These are phyloP conservation scores for Backusella parvicylindrica DNA, from an alignment of 192 early-diverging fungal genomes.

Conservation along the genomic window DNA sequence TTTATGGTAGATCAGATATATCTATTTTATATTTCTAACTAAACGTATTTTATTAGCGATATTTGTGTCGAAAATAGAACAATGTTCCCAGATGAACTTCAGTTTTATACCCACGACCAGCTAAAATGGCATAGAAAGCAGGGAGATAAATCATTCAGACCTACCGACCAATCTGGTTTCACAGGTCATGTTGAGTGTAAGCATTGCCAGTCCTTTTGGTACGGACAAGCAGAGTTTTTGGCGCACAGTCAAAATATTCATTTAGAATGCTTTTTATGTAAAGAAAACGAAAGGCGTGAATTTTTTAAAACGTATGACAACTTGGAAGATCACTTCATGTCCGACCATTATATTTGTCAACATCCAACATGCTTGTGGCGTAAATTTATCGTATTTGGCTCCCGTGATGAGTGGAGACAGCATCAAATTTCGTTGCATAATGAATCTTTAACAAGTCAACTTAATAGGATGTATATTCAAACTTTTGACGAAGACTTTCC, in stretches of 20 bases:
- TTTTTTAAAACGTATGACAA: neutral
- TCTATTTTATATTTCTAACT: neutral
- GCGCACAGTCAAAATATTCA: neutral
- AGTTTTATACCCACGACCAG: neutral
- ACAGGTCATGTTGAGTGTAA: neutral
- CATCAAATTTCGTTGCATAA: neutral
- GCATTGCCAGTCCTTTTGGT: neutral
- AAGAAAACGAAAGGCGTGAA: neutral
- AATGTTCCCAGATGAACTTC: neutral
- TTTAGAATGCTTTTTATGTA: neutral
- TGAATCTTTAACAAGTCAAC: neutral
- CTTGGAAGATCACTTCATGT: neutral
- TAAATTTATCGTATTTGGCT: neutral
- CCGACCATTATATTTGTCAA: neutral
- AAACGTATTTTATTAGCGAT: neutral
- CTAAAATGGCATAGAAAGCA: neutral
- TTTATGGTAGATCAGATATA: neutral
- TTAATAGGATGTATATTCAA: neutral
- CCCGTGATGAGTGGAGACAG: neutral
- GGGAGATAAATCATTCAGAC: neutral
- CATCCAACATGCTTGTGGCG: neutral
- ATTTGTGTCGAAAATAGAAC: neutral
- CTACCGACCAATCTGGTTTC: neutral
- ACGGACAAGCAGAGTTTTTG: neutral
- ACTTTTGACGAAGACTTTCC: neutral